These are phyloP conservation scores for Cystofilobasidium macerans DNA, from an alignment of 768 basidiomycete genomes.

Conservation along the genomic window DNA sequence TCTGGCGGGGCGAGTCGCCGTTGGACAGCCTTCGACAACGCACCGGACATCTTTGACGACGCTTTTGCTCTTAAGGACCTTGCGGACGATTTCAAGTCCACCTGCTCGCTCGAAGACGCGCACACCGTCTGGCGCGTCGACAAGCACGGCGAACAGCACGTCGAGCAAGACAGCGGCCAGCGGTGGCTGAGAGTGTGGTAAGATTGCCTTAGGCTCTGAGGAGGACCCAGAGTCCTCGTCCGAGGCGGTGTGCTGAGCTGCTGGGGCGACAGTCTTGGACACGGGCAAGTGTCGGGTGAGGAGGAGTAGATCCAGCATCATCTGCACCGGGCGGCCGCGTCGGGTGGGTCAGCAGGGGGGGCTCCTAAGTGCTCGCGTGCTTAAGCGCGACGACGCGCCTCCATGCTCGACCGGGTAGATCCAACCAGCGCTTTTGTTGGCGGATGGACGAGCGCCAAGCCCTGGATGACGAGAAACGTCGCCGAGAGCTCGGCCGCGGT, in stretches of 20 bases:
- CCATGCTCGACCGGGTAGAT: conserved; percentile 44
- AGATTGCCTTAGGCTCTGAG: background rate
- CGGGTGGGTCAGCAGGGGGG: background rate
- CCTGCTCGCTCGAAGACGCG: conserved; percentile 65
- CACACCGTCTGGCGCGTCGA: conserved; percentile 64
- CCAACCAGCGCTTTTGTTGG: conserved; percentile 60
- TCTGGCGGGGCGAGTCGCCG: too few relatives aligned
- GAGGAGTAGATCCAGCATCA: conserved; percentile 19
- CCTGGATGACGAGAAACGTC: conserved; percentile 51
- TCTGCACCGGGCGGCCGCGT: background rate
- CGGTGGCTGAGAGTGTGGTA: conserved; percentile 35
- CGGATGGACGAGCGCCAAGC: conserved; percentile 57
- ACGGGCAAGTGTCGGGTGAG: too few relatives aligned
- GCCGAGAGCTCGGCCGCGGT: conserved; percentile 44
- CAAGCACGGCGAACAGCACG: conserved; percentile 74
- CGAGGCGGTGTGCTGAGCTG: conserved; percentile 30
- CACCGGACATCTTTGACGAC: conserved; percentile 82
- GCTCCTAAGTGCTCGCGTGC: conserved; percentile 42
- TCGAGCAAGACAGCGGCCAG: conserved; percentile 71
- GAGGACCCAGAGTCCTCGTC: background rate
- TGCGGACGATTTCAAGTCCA: conserved; percentile 74
- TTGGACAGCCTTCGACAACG: conserved; percentile 6
- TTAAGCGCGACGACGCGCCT: conserved; percentile 6
- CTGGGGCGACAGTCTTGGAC: too few relatives aligned
- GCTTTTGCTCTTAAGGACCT: conserved; percentile 70